Conservation (phyloP, 306 rosid genomes). For the Fragaria vesca region DNA sequence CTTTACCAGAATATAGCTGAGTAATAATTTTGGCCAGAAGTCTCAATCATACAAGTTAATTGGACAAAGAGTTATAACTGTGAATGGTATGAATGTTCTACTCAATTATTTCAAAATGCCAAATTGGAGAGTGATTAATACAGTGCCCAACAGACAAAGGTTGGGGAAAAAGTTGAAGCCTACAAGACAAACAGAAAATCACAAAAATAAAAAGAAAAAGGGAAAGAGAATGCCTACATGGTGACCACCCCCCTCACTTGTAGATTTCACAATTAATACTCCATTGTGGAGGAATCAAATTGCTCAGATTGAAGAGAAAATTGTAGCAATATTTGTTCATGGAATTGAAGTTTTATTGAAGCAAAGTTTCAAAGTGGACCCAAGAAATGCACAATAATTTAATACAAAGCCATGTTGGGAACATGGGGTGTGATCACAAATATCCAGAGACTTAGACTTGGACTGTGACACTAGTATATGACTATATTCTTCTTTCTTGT, state of each 20-base stretch:
- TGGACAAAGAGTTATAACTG: neutral
- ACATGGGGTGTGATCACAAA: conserved; percentile 37
- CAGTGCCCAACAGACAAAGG: neutral
- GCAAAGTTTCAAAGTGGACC: conserved; percentile 24
- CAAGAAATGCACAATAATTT: conserved; percentile 24
- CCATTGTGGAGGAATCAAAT: neutral
- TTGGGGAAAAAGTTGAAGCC: neutral
- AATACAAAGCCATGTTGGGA: conserved; percentile 23
- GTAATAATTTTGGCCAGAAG: neutral
- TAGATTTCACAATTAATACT: neutral
- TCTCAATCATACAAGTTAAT: neutral
- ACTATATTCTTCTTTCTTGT: neutral
- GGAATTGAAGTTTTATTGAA: neutral
- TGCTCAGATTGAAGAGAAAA: neutral
- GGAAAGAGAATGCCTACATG: neutral
- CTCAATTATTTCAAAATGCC: conserved; percentile 3
- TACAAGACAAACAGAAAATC: neutral
- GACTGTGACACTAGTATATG: conserved; percentile 23
- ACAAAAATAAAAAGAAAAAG: neutral
- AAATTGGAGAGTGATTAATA: conserved; percentile 3
- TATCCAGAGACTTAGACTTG: conserved; percentile 4
- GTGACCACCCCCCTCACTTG: neutral
- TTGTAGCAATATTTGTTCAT: neutral
- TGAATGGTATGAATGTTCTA: neutral
- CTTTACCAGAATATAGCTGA: neutral